phyloP scores from a whole-genome alignment of 2,329 filamentous ascomycete genomes.

The Incumbomyces lentus region DNA sequence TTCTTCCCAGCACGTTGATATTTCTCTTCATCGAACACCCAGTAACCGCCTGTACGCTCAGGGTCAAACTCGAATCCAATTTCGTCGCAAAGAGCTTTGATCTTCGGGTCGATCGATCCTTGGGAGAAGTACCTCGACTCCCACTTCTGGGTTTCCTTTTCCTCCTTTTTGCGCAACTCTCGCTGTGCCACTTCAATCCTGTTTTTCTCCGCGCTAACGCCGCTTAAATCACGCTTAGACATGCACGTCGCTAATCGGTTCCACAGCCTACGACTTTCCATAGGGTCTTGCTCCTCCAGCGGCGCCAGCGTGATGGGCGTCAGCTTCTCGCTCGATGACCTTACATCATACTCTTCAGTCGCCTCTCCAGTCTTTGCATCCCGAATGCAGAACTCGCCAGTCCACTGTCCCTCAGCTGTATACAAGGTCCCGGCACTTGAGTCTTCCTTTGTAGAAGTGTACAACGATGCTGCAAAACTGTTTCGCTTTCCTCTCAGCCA shows the following conservation, averaged over 20 bases:
- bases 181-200: constrained; percentile 87
- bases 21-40: not conserved
- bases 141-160: constrained; percentile 66
- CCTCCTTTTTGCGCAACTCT: constrained; percentile 63
- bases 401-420: constrained; percentile 16
- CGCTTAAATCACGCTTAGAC: constrained; percentile 69
- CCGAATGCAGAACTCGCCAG: constrained; percentile 65
- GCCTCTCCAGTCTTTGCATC: constrained; percentile 46
- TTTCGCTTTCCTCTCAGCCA: constrained; percentile 16
- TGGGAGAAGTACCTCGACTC: constrained; percentile 1
- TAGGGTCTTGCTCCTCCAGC: constrained; percentile 68
- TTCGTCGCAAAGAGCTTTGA: not conserved
- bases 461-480: constrained; percentile 11
- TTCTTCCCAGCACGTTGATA: not conserved
- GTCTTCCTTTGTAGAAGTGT: constrained; percentile 8
- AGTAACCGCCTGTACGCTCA: constrained; percentile 3
- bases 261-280: constrained; percentile 85
- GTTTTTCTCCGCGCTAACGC: constrained; percentile 65
- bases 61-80: not conserved
- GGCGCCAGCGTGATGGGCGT: constrained; percentile 41
- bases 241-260: constrained; percentile 73
- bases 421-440: constrained; percentile 6
- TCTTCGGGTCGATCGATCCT: not conserved
- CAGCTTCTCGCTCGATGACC: constrained; percentile 21
- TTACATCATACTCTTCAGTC: constrained; percentile 53